Conservation (phyloP, 257 asterid genomes). For the Ocimum tenuiflorum region DNA sequence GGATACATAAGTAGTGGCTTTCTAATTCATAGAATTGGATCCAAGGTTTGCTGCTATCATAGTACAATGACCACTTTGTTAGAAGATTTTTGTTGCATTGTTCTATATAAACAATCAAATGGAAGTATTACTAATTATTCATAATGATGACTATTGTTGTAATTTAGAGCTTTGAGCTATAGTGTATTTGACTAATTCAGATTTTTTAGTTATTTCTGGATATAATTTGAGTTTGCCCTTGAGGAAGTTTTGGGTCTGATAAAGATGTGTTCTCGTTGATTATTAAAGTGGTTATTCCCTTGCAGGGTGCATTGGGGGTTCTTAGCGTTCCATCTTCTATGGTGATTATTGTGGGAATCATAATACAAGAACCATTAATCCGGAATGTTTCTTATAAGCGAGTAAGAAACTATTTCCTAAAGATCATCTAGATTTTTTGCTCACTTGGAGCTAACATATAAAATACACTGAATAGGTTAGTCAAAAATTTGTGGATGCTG, state of each 20-base stretch:
- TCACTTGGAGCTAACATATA: constrained; percentile 11
- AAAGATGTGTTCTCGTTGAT: background rate
- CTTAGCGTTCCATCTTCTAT: constrained; percentile 47
- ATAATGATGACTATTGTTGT: constrained; percentile 15
- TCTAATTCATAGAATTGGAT: constrained; percentile 65
- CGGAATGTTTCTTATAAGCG: constrained; percentile 34
- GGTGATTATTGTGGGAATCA: constrained; percentile 48
- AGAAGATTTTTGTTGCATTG: constrained; percentile 46
- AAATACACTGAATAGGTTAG: constrained; percentile 40
- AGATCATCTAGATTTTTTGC: background rate
- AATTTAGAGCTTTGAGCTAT: constrained; percentile 26
- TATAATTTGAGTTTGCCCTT: background rate
- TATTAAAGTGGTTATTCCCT: constrained; percentile 4
- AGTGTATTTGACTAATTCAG: no score
- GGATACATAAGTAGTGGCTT: constrained; percentile 71
- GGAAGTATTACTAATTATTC: constrained; percentile 19
- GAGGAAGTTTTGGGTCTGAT: background rate
- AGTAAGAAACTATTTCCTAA: constrained; percentile 27
- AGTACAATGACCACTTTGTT: constrained; percentile 6
- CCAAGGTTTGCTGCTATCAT: constrained; percentile 40
- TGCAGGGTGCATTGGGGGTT: constrained; percentile 48
- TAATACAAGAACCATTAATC: constrained; percentile 39
- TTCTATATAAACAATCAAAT: background rate
- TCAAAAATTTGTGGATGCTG: constrained; percentile 59
- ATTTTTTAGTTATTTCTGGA: background rate